Evolutionary conservation across 352 stramenopile species (phyloP).

Genomic region (Globisporangium abappressorium): DNA sequence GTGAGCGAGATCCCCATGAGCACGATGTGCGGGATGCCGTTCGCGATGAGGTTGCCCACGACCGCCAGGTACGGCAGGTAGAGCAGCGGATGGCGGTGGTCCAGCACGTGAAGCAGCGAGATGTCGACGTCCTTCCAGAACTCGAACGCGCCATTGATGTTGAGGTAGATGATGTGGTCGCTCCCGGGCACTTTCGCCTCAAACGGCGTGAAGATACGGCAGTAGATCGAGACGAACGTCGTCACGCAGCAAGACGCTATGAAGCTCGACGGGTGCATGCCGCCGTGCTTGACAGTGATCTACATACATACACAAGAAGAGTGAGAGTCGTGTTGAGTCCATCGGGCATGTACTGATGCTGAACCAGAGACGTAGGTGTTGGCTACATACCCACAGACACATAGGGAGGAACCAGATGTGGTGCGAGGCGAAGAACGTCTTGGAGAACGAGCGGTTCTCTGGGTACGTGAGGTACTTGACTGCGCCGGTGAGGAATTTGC

Average conservation of each 20-base stretch:
- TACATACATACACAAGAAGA: constrained; percentile 14
- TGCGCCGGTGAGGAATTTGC: constrained; percentile 88
- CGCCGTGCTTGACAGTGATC: constrained; percentile 61
- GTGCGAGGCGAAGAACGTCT: constrained; percentile 80
- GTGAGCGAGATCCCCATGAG: constrained; percentile 55
- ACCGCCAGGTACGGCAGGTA: constrained; percentile 74
- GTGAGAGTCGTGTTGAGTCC: not conserved
- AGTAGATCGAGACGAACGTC: constrained; percentile 57
- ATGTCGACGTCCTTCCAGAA: constrained; percentile 85
- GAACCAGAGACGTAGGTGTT: not conserved
- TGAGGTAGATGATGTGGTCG: constrained; percentile 75
- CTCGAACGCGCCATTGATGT: constrained; percentile 79
- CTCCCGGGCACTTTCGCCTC: constrained; percentile 53
- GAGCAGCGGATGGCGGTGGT: constrained; percentile 59
- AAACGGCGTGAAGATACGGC: constrained; percentile 61
- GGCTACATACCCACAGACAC: constrained; percentile 63
- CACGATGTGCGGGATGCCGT: constrained; percentile 68
- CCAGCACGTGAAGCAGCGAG: constrained; percentile 63
- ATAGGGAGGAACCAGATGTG: constrained; percentile 82
- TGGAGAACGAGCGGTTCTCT: constrained; percentile 78
- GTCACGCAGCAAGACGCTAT: constrained; percentile 51
- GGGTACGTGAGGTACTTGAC: constrained; percentile 89
- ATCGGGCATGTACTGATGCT: not conserved
- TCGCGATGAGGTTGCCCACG: constrained; percentile 63
- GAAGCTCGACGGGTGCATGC: constrained; percentile 78